Conservation (phyloP, 139 green algal genomes). For the Haematococcus lacustris region DNA sequence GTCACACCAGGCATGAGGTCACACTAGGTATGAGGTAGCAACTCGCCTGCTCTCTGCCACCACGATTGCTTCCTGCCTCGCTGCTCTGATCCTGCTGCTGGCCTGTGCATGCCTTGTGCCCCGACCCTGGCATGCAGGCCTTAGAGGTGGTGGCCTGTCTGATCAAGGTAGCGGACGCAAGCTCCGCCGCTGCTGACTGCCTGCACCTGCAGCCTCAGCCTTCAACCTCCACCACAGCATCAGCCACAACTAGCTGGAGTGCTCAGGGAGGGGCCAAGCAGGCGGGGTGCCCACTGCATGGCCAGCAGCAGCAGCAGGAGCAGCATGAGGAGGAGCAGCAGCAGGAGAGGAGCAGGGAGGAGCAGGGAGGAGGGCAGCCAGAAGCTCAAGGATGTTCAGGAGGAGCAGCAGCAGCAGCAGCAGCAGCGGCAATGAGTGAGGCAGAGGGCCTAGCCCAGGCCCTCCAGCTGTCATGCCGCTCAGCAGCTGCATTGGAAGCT, state of each 20-base stretch:
- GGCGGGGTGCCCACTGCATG: too few species aligned
- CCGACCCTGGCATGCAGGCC: neutral
- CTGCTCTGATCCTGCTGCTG: too few species aligned
- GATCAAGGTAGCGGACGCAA: neutral
- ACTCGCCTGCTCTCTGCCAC: neutral
- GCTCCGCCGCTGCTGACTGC: neutral
- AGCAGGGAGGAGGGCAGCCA: neutral
- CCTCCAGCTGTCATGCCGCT: too few species aligned
- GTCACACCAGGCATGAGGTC: neutral
- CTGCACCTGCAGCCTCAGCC: too few species aligned
- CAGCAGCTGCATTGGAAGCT: too few species aligned
- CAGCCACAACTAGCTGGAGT: too few species aligned
- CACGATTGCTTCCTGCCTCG: neutral
- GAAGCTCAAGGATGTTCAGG: neutral
- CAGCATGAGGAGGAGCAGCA: neutral
- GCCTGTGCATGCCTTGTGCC: too few species aligned
- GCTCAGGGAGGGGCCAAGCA: too few species aligned
- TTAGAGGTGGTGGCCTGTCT: neutral
- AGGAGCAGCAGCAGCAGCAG: neutral
- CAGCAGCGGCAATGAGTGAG: neutral
- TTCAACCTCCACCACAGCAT: too few species aligned
- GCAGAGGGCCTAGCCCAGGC: too few species aligned
- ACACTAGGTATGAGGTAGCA: too few species aligned
- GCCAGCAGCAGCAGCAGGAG: too few species aligned
- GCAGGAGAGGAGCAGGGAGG: neutral